Percentiles rank a stretch among this genome's conserved stretches.
Evolutionary conservation across 1,284 basidiomycete species (phyloP).

Genomic region (Apiotrichum siamense): DNA sequence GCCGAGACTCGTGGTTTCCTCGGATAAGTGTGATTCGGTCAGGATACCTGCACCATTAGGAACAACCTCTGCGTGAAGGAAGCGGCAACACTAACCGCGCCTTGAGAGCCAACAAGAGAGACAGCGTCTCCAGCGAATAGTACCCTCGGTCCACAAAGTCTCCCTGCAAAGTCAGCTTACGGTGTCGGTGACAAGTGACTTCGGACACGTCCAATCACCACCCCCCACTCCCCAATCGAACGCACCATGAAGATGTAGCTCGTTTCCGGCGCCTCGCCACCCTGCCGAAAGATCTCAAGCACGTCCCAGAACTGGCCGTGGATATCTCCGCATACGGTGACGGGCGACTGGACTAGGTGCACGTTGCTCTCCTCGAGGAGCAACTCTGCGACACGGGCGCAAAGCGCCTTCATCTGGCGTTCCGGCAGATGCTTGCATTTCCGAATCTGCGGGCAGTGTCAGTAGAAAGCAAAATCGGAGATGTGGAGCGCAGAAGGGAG

Average conservation of each 20-base stretch:
- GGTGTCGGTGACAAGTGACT: too few relatives aligned
- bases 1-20: conserved; percentile 92
- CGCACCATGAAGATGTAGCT: conserved; percentile 88
- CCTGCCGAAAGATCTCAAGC: conserved; percentile 80
- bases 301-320: conserved; percentile 97
- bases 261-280: conserved; percentile 79
- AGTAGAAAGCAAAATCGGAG: neutral
- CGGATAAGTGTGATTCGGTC: conserved; percentile 84
- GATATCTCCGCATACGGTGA: conserved; percentile 90
- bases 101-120: conserved; percentile 80
- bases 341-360: conserved; percentile 82
- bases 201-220: neutral
- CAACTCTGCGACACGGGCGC: conserved; percentile 73
- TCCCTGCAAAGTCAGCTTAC: conserved; percentile 50
- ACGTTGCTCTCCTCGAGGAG: conserved; percentile 94
- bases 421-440: conserved; percentile 83
- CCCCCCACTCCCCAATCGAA: neutral
- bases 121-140: conserved; percentile 93
- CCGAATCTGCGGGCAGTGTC: conserved; percentile 54
- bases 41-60: conserved; percentile 59
- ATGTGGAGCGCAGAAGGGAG: too few relatives aligned
- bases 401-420: conserved; percentile 82
- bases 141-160: conserved; percentile 97
- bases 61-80: neutral
- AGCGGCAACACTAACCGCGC: neutral